Evolutionary conservation across 352 stramenopile species (phyloP), one percentile per base, ranked within the genome.

Genomic region (Globisporangium okanoganense): DNA sequence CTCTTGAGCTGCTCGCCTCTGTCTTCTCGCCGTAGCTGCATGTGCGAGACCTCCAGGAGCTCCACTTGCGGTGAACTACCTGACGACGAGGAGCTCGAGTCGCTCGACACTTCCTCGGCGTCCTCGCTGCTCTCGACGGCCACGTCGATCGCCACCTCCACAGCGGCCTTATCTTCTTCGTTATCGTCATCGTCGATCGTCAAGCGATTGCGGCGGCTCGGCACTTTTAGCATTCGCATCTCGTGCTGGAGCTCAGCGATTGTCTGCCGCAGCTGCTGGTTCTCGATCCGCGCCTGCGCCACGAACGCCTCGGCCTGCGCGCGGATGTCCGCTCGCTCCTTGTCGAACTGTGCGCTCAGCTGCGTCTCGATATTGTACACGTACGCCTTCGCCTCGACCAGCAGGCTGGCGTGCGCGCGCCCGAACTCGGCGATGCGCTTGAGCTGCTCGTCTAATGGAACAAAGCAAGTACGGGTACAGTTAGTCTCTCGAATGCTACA

Each of bases 381-480:
- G 57, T 87, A 83, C 56, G 87, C 66, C 51, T 80, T 87, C 3
- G 82, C 79, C 60, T 92, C 79, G 24, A 82, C 75, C 35, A 90
- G 57, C 10, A 92, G 65, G 43, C 67, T 87, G 3, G 76, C 78
- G 62, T 88, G 79, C 14, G 87, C 79, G 33, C 82, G 79, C 29
- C 82, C 82, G 58, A 92, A 92, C 58, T 92, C 82, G 1, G 78
- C 75, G 56, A 92, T 92, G 36, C 82, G 75, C 66, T 90, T 92
- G 20, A 92, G 63, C 62, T 92, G 82, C 44, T 92, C 78, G 57
- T 88, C 82, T 92, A 43, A 47, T 27, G 7, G 58, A 35, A 70
- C 24, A 49, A 3, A 35, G 7, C 18, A 3, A 20, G 22, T 36
- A 5, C 20, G 29, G 0, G 18, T 7, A 44, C 24, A 53, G n/a